These are phyloP conservation scores for Didymellaceae sp. DNA, from an alignment of 2,329 filamentous ascomycete species.

Conservation along the genomic window DNA sequence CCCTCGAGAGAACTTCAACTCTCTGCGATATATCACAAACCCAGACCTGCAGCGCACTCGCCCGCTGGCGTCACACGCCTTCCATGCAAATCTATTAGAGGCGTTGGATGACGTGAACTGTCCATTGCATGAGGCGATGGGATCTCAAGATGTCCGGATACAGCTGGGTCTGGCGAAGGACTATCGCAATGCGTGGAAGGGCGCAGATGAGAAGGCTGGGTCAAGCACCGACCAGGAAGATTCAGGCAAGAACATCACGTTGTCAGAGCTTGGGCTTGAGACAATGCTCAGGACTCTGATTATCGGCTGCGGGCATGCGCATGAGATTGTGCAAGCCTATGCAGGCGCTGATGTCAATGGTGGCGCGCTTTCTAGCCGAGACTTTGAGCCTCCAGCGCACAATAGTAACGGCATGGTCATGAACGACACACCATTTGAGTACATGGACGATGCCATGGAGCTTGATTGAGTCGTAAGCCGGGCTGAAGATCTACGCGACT, in stretches of 20 bases:
- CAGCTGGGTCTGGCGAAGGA: conserved; percentile 72
- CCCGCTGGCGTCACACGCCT: conserved; percentile 57
- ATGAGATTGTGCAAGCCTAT: conserved; percentile 46
- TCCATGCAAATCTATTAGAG: conserved; percentile 73
- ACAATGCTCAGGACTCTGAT: conserved; percentile 66
- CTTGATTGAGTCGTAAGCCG: conserved; percentile 37
- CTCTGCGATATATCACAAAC: conserved; percentile 43
- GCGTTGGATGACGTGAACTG: conserved; percentile 64
- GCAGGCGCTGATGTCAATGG: conserved; percentile 8
- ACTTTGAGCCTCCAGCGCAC: conserved; percentile 28
- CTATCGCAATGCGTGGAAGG: conserved; percentile 75
- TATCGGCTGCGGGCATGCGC: conserved; percentile 65
- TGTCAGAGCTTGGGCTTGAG: conserved; percentile 68
- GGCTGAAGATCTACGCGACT: too few relatives aligned
- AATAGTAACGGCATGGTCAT: conserved; percentile 18
- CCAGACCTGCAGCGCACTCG: conserved; percentile 30
- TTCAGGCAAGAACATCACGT: conserved; percentile 44
- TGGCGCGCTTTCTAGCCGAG: conserved; percentile 23
- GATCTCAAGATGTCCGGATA: conserved; percentile 60
- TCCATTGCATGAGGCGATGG: conserved; percentile 64
- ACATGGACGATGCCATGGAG: conserved; percentile 48
- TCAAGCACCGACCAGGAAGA: conserved; percentile 27
- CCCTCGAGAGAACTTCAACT: conserved; percentile 33
- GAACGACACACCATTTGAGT: conserved; percentile 39
- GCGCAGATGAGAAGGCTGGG: conserved; percentile 59